phyloP scores from a whole-genome alignment of 441 rosid species.

The Raphanus hybrid region DNA sequence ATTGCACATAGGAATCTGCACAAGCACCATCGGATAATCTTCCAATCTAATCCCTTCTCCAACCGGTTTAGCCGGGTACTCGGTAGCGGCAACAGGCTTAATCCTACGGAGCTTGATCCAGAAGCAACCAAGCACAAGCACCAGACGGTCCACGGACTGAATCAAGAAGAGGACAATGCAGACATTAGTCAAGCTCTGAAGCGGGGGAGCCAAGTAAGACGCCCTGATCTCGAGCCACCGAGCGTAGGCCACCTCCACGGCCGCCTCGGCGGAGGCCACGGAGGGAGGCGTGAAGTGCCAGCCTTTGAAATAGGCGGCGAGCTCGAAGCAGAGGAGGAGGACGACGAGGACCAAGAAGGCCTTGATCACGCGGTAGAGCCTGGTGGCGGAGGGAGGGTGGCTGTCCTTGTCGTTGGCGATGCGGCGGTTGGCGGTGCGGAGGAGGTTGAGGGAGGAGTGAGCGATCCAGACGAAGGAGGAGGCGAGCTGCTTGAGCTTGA shows the following conservation, averaged over 20 bases:
- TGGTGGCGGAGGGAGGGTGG: conserved; percentile 43
- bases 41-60: conserved; percentile 49
- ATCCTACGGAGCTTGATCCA: conserved; percentile 72
- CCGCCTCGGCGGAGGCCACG: conserved; percentile 59
- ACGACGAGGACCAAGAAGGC: conserved; percentile 58
- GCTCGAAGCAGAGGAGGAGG: conserved; percentile 65
- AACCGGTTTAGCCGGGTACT: conserved; percentile 47
- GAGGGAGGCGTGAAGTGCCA: conserved; percentile 95
- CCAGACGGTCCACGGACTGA: conserved; percentile 81
- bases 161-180: conserved; percentile 85
- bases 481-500: conserved; percentile 67
- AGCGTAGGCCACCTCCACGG: conserved; percentile 66
- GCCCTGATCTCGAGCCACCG: conserved; percentile 77
- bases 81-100: conserved; percentile 62
- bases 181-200: conserved; percentile 73
- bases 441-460: conserved; percentile 46
- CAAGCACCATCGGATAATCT: conserved; percentile 86
- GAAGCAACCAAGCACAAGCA: conserved; percentile 74
- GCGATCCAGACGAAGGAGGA: conserved; percentile 56
- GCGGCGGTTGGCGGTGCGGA: conserved; percentile 82
- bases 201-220: conserved; percentile 74
- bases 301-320: conserved; percentile 81
- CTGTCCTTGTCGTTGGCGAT: conserved; percentile 48
- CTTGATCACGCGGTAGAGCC: conserved; percentile 65
- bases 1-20: conserved; percentile 97